These are phyloP conservation scores for Solanum dulcamara DNA, from an alignment of 257 asterid genomes.

Conservation along the genomic window DNA sequence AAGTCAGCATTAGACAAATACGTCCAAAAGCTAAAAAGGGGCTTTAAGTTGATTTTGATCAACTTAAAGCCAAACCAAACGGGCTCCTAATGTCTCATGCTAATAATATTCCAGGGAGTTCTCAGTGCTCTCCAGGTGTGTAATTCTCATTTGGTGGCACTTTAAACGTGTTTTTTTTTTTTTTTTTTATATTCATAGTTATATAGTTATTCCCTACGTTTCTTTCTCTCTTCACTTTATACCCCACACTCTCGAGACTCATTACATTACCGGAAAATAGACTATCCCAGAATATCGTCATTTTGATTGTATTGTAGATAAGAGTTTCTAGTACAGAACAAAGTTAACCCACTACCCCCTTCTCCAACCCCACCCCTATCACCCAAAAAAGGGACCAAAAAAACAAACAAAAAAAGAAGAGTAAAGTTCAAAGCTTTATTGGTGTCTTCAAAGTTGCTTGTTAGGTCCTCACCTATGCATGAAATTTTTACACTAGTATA, in stretches of 20 bases:
- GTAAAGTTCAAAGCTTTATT: background rate
- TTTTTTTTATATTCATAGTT: background rate
- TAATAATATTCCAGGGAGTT: background rate
- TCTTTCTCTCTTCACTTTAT: slow-evolving; percentile 16
- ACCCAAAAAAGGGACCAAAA: background rate
- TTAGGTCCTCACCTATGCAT: slow-evolving; percentile 3
- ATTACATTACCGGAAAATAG: slow-evolving; percentile 7
- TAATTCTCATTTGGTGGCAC: background rate
- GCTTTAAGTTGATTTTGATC: too few species aligned
- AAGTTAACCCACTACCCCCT: background rate
- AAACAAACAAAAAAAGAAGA: background rate
- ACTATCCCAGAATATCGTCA: slow-evolving; percentile 14
- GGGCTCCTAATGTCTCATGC: background rate
- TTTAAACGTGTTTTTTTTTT: slow-evolving; percentile 3
- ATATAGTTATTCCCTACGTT: background rate
- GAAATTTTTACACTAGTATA: background rate
- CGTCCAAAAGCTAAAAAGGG: too few species aligned
- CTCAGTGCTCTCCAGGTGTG: slow-evolving; percentile 2
- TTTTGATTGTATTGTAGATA: slow-evolving; percentile 1
- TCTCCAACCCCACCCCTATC: background rate
- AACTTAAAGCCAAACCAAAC: too few species aligned
- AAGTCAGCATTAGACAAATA: too few species aligned
- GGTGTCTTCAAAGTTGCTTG: background rate
- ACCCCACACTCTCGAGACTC: background rate
- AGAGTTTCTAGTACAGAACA: slow-evolving; percentile 1